Evolutionary conservation across 1,284 basidiomycete genomes (phyloP), one percentile per base, ranked within the genome.

Genomic region (Fistulinella cinereoalba): DNA sequence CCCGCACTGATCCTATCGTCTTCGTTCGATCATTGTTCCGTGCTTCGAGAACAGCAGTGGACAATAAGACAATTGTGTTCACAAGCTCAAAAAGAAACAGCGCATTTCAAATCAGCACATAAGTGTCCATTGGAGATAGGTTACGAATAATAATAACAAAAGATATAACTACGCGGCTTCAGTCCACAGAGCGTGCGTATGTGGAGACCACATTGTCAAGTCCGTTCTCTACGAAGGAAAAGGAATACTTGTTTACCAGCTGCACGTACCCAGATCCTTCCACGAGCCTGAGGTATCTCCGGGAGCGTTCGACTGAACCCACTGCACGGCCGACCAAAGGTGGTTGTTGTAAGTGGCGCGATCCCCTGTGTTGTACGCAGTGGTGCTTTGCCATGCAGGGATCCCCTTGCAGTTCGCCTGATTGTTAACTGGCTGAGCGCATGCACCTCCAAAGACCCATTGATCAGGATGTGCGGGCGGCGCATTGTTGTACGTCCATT

Each of bases 281-380:
- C 65, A 63, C 19, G 50, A 46, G 12, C 61, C 61, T 4, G 61
- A 65, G 2, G 43, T 11, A 21, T 63, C 61, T 3, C 58, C 65
- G 0, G 61, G 65, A 15, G 16, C 0, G 25, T 63, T 67, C 0
- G 55, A 47, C 25, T 47, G 0, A 0, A 43, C 45, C 64, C 64
- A 67, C 41, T 65, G 57, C 15, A 50, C 50, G 3, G 61, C 57
- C 6, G 39, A 34, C 64, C 65, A 63, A 2, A 63, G 40, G 2
- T 43, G 47, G 0, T 19, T 41, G 2, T 52, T 47, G 3, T 22
- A 64, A 1, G 47, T 60, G 0, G 54, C 64, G 7, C 16, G 2
- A 0, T 43, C 43, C 1, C 64, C 60, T 1, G 49, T 0, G 2
- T 19, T 32, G 16, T 65, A 67, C 2, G 56, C 56, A 1, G 41